Percentiles rank a stretch among this genome's conserved stretches.
phyloP scores from a whole-genome alignment of 2,329 filamentous ascomycete species.

The Pseudocercospora macadamiae region DNA sequence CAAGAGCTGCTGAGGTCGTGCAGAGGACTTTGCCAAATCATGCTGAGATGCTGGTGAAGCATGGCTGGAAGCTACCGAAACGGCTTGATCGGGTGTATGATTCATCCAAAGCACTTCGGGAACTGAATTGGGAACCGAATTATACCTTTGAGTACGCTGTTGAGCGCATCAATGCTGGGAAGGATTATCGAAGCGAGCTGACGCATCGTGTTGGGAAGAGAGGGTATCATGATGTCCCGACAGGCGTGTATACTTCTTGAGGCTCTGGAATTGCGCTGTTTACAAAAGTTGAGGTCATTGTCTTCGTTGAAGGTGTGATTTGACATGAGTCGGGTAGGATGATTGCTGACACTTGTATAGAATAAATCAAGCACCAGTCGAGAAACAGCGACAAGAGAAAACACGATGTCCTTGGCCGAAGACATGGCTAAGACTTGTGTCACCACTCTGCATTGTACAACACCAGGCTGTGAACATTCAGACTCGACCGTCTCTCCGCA shows the following conservation, averaged over 20 bases:
- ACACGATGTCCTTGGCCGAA: too few species aligned
- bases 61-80: constrained; percentile 22
- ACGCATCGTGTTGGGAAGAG: constrained; percentile 19
- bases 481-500: too few species aligned
- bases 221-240: constrained; percentile 24
- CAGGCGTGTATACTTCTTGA: constrained; percentile 23
- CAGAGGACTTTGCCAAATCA: constrained; percentile 7
- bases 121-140: constrained; percentile 20
- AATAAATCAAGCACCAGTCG: too few species aligned
- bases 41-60: constrained; percentile 15
- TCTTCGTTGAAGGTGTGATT: too few species aligned
- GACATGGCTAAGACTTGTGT: too few species aligned
- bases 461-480: too few species aligned
- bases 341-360: too few species aligned
- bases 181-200: constrained; percentile 24
- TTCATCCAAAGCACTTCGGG: constrained; percentile 17
- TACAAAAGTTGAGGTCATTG: too few species aligned
- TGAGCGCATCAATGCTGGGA: constrained; percentile 12
- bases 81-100: constrained; percentile 25
- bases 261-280: neutral
- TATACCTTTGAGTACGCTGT: constrained; percentile 24
- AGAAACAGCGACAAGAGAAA: too few species aligned
- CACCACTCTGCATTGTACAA: too few species aligned
- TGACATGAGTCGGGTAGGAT: too few species aligned
- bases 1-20: constrained; percentile 7